A percentile compares a stretch with the other conserved stretches of the same genome.
phyloP scores from a whole-genome alignment of 2,329 filamentous ascomycete species.

The Aspergillus sp. region DNA sequence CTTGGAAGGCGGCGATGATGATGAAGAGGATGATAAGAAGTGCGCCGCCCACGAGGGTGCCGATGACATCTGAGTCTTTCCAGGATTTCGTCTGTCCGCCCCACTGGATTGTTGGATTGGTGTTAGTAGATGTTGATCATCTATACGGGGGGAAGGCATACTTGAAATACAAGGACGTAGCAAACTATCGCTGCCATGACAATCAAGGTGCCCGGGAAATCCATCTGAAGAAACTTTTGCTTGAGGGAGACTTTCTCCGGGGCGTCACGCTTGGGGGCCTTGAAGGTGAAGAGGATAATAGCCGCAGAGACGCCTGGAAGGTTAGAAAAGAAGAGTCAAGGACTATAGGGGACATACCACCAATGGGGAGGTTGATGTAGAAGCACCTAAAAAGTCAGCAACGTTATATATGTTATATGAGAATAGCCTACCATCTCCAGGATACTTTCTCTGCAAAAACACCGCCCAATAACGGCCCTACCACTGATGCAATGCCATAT shows the following conservation, averaged over 20 bases:
- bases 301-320: too few species aligned
- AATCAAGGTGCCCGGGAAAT: conserved; percentile 51
- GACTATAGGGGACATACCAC: conserved; percentile 30
- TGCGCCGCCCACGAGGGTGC: conserved; percentile 40
- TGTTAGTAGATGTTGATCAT: too few species aligned
- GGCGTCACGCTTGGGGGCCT: neutral
- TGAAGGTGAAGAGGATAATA: neutral
- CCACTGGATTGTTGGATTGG: conserved; percentile 57
- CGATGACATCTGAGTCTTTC: conserved; percentile 52
- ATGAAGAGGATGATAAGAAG: neutral
- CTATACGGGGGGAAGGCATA: too few species aligned
- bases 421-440: conserved; percentile 30
- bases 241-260: neutral
- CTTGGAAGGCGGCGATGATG: conserved; percentile 17
- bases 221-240: conserved; percentile 9
- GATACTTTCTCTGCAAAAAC: conserved; percentile 18
- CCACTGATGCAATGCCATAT: neutral
- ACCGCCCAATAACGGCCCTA: conserved; percentile 11
- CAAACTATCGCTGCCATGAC: conserved; percentile 56
- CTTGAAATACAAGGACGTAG: conserved; percentile 27
- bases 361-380: conserved; percentile 58
- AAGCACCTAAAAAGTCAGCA: conserved; percentile 44
- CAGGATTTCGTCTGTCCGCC: conserved; percentile 55
- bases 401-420: too few species aligned
- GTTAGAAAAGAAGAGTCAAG: too few species aligned